Evolutionary conservation across 108 stramenopile species (phyloP).

Genomic region (Chaetoceros tenuissimus): DNA sequence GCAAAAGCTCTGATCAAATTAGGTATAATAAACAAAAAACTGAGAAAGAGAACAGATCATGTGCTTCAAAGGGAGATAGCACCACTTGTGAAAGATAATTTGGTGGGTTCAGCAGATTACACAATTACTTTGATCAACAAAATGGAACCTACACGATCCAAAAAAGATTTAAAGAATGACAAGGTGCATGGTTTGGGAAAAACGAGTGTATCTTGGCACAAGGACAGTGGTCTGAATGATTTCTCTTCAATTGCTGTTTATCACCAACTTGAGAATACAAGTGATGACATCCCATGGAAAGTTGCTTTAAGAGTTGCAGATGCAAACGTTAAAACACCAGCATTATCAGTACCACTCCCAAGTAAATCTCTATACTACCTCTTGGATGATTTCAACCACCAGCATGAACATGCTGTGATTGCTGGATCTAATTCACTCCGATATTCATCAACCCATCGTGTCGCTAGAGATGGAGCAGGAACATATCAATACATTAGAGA

Average conservation of each 20-base stretch:
- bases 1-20: conserved; percentile 28
- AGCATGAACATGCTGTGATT: conserved; percentile 72
- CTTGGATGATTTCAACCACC: conserved; percentile 84
- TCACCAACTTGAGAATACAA: conserved; percentile 35
- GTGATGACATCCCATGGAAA: conserved; percentile 42
- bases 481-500: conserved; percentile 48
- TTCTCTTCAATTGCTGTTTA: conserved; percentile 72
- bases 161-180: conserved; percentile 50
- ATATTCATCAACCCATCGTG: conserved; percentile 60
- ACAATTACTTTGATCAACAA: conserved; percentile 81
- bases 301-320: conserved; percentile 58
- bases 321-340: conserved; percentile 12
- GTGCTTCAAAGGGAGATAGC: conserved; percentile 22
- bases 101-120: conserved; percentile 43
- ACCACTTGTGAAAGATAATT: conserved; percentile 8
- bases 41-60: conserved; percentile 19
- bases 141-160: conserved; percentile 41
- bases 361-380: conserved; percentile 75
- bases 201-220: conserved; percentile 84
- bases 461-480: conserved; percentile 36
- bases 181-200: conserved; percentile 35
- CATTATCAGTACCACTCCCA: conserved; percentile 32
- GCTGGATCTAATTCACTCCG: conserved; percentile 37
- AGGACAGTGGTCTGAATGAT: conserved; percentile 75
- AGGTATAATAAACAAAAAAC: conserved; percentile 32